Conservation (phyloP, 352 stramenopile species). For the Phytophthora vignae region DNA sequence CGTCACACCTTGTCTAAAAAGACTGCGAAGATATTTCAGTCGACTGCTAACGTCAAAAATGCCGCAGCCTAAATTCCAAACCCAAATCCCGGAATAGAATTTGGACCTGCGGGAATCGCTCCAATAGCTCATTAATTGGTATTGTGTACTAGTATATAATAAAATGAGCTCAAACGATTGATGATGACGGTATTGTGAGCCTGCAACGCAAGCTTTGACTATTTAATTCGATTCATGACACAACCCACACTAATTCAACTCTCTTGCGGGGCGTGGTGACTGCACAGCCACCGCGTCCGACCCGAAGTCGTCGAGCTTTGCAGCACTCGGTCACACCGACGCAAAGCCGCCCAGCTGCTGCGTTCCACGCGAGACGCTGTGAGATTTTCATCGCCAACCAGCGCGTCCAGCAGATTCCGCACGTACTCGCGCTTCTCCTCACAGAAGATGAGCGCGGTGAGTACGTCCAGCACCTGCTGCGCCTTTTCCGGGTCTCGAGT, state of each 20-base stretch:
- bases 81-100: too few relatives aligned
- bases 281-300: conserved; percentile 64
- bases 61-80: too few relatives aligned
- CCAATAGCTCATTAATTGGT: too few relatives aligned
- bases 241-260: conserved; percentile 1
- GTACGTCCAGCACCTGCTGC: conserved; percentile 60
- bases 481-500: conserved; percentile 40
- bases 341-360: conserved; percentile 48
- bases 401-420: conserved; percentile 61
- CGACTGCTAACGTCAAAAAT: too few relatives aligned
- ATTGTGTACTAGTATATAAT: too few relatives aligned
- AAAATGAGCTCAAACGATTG: too few relatives aligned
- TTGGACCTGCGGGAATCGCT: too few relatives aligned
- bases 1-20: too few relatives aligned
- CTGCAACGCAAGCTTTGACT: too few relatives aligned
- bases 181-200: too few relatives aligned
- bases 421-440: conserved; percentile 72
- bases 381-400: conserved; percentile 36
- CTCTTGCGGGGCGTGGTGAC: conserved; percentile 31
- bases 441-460: conserved; percentile 64
- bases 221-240: neutral
- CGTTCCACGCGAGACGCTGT: conserved; percentile 21
- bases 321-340: conserved; percentile 41
- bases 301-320: conserved; percentile 25
- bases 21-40: too few relatives aligned